A percentile compares a stretch with the other conserved stretches of the same genome.
Conservation (phyloP, 1,284 basidiomycete genomes). For the Vanrija sp. region DNA sequence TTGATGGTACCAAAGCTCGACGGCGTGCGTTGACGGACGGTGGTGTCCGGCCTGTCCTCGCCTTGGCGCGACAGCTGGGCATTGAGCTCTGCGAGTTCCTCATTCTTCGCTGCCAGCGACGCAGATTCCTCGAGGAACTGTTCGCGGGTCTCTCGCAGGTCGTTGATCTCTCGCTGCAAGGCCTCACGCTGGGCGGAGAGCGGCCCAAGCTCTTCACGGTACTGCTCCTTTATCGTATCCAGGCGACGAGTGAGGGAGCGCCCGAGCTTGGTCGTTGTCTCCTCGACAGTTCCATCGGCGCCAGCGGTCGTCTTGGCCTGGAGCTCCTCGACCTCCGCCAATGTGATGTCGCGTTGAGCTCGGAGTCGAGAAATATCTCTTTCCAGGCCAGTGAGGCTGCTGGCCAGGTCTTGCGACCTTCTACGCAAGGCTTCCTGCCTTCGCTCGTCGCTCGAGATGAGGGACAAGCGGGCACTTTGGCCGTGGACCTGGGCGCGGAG, state of each 20-base stretch:
- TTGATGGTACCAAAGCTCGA: slow-evolving; percentile 18
- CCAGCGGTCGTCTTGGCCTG: slow-evolving; percentile 44
- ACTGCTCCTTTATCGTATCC: slow-evolving; percentile 81
- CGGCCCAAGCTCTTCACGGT: slow-evolving; percentile 78
- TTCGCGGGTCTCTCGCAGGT: slow-evolving; percentile 81
- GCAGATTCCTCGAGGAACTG: slow-evolving; percentile 86
- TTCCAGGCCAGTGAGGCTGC: slow-evolving; percentile 73
- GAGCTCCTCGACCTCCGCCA: slow-evolving; percentile 91
- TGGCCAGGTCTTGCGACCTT: slow-evolving; percentile 70
- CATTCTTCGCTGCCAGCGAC: slow-evolving; percentile 83
- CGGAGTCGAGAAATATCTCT: slow-evolving; percentile 79
- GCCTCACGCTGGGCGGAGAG: slow-evolving; percentile 76
- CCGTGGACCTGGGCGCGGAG: slow-evolving; percentile 80
- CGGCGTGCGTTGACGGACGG: slow-evolving; percentile 26
- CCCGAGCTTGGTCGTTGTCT: slow-evolving; percentile 52
- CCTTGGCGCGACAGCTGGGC: slow-evolving; percentile 71
- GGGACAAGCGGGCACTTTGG: slow-evolving; percentile 79
- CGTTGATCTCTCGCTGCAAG: slow-evolving; percentile 74
- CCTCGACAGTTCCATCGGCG: slow-evolving; percentile 17
- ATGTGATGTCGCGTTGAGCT: slow-evolving; percentile 81
- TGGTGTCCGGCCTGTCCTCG: slow-evolving; percentile 54
- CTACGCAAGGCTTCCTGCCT: slow-evolving; percentile 74
- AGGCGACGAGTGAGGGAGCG: slow-evolving; percentile 79
- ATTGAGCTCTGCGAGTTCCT: slow-evolving; percentile 82
- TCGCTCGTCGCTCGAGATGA: slow-evolving; percentile 71